phyloP scores from a whole-genome alignment of 1,284 basidiomycete genomes.

The Trichosporon coremiiforme region DNA sequence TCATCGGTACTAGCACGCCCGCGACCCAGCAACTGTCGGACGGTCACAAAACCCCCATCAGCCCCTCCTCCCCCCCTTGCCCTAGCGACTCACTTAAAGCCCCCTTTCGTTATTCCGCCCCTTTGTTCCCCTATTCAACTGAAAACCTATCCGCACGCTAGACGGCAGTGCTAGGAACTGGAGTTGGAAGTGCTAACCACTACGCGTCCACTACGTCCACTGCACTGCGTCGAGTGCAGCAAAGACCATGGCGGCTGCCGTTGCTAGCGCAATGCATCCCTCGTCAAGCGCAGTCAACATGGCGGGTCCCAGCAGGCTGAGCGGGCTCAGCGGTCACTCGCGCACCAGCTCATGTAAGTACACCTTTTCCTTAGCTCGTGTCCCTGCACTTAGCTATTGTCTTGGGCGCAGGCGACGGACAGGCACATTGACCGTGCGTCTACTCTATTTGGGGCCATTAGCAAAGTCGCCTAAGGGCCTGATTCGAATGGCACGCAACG shows the following conservation, averaged over 20 bases:
- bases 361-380: background rate
- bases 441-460: background rate
- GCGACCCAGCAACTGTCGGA: background rate
- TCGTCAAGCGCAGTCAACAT: conserved; percentile 13
- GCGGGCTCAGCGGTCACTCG: conserved; percentile 17
- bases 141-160: background rate
- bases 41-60: background rate
- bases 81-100: conserved; percentile 13
- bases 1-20: background rate
- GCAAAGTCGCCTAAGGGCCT: background rate
- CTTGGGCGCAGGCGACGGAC: background rate
- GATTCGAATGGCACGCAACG: background rate
- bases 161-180: background rate
- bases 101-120: conserved; percentile 4
- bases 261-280: conserved; percentile 10
- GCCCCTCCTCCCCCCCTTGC: background rate
- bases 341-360: conserved; percentile 14
- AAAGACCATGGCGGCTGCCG: background rate
- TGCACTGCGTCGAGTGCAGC: background rate
- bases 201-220: background rate
- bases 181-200: background rate
- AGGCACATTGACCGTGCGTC: conserved; percentile 15
- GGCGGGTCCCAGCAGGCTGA: conserved; percentile 9
- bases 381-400: conserved; percentile 1
- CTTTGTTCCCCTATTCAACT: conserved; percentile 14